Conservation (phyloP, 2,329 filamentous ascomycete genomes). For the Penicillium sp. region DNA sequence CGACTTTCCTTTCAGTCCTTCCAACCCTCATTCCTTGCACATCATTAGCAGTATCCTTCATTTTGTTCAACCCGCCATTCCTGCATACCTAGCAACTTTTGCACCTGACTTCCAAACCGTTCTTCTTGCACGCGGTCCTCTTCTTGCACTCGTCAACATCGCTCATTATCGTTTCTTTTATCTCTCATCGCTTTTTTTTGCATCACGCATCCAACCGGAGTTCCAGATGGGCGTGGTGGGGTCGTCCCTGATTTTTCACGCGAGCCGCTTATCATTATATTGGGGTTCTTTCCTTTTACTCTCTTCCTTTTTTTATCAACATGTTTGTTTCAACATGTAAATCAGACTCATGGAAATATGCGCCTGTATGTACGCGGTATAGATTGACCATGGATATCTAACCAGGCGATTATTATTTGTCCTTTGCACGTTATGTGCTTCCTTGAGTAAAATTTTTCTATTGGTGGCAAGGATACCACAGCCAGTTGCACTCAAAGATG, state of each 20-base stretch:
- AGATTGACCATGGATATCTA: slow-evolving; percentile 5
- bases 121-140: neutral
- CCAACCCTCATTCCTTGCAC: slow-evolving; percentile 1
- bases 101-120: slow-evolving; percentile 2
- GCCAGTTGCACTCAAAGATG: neutral
- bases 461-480: neutral
- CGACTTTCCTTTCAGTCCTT: neutral
- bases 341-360: slow-evolving; percentile 1
- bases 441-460: neutral
- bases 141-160: slow-evolving; percentile 3
- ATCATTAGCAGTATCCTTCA: slow-evolving; percentile 1
- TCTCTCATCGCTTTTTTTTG: slow-evolving; percentile 9
- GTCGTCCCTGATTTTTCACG: slow-evolving; percentile 10
- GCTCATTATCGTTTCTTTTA: neutral
- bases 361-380: slow-evolving; percentile 1
- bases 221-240: slow-evolving; percentile 25
- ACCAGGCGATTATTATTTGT: neutral
- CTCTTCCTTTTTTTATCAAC: neutral
- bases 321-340: neutral
- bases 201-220: slow-evolving; percentile 30
- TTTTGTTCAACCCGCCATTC: slow-evolving; percentile 5
- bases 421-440: neutral
- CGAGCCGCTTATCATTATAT: slow-evolving; percentile 7
- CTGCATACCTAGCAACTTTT: neutral
- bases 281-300: slow-evolving; percentile 3